phyloP scores from a whole-genome alignment of 139 green algal genomes.

The Edaphochlamys debaryana region DNA sequence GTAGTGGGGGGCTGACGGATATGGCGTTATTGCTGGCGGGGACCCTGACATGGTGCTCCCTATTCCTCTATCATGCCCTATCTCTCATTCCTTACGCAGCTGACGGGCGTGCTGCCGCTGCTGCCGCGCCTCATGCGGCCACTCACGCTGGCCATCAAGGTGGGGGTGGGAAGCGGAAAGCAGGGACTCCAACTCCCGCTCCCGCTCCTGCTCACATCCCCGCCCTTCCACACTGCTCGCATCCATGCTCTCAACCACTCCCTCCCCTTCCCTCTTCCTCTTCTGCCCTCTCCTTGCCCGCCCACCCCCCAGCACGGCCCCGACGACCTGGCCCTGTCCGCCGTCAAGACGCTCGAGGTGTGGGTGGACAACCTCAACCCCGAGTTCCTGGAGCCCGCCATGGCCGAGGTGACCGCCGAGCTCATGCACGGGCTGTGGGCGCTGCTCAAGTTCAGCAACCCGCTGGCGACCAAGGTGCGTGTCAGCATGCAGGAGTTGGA shows the following conservation, averaged over 20 bases:
- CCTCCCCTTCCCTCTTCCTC: not conserved
- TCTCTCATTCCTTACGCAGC: constrained; percentile 35
- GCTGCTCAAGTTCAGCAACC: constrained; percentile 82
- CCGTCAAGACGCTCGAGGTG: constrained; percentile 85
- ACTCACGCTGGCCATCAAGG: constrained; percentile 79
- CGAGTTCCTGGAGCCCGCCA: constrained; percentile 94
- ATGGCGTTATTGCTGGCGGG: no score
- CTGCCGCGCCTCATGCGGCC: constrained; percentile 89
- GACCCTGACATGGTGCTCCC: no score
- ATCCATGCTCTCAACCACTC: no score
- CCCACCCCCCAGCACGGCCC: constrained; percentile 22
- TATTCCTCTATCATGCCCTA: no score
- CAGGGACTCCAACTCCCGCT: no score
- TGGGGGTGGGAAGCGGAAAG: not conserved
- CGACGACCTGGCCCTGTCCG: constrained; percentile 66
- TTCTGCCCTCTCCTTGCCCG: not conserved
- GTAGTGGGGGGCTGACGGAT: no score
- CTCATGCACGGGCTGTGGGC: constrained; percentile 89
- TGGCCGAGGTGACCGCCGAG: constrained; percentile 78
- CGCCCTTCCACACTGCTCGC: no score
- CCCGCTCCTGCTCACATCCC: no score
- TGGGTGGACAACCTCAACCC: constrained; percentile 96
- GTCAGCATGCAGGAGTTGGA: no score
- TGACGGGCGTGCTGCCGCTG: constrained; percentile 82
- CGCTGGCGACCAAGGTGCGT: constrained; percentile 76